A percentile compares a stretch with the other conserved stretches of the same genome.
Evolutionary conservation across 306 rosid species (phyloP).

Genomic region (Quercus gilva): DNA sequence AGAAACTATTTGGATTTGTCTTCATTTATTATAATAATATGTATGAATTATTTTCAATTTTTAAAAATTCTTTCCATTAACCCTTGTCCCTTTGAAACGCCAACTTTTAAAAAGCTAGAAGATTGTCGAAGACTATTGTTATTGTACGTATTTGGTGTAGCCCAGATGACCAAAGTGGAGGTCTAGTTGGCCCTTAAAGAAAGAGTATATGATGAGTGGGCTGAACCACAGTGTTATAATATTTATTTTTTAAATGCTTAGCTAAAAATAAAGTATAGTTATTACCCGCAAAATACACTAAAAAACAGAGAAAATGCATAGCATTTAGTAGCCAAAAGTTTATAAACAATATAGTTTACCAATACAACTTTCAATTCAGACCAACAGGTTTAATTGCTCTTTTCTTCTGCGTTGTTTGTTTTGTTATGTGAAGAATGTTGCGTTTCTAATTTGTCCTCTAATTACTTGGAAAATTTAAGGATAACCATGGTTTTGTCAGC

Average conservation of each 20-base stretch:
- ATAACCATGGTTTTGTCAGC: neutral
- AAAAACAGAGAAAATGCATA: neutral
- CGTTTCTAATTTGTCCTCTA: neutral
- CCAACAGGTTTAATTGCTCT: neutral
- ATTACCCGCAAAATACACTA: slow-evolving; percentile 2
- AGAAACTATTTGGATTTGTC: slow-evolving; percentile 21
- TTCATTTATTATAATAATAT: slow-evolving; percentile 1
- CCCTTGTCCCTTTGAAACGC: slow-evolving; percentile 24
- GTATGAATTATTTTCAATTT: slow-evolving; percentile 14
- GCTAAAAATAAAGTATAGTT: no score
- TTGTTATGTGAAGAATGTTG: neutral
- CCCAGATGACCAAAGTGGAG: slow-evolving; percentile 54
- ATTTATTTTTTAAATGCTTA: slow-evolving; percentile 37
- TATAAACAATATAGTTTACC: neutral
- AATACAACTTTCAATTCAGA: neutral
- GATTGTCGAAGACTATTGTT: slow-evolving; percentile 25
- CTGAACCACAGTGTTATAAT: slow-evolving; percentile 16
- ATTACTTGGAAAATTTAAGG: neutral
- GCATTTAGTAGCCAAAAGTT: neutral
- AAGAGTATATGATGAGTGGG: slow-evolving; percentile 26
- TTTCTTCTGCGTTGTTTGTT: neutral
- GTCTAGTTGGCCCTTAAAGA: slow-evolving; percentile 53
- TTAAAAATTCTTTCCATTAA: slow-evolving; percentile 24
- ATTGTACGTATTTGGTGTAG: slow-evolving; percentile 25
- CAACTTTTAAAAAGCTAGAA: slow-evolving; percentile 38